Evolutionary conservation across 1,284 basidiomycete genomes (phyloP).

Genomic region (Apiotrichum domesticum): DNA sequence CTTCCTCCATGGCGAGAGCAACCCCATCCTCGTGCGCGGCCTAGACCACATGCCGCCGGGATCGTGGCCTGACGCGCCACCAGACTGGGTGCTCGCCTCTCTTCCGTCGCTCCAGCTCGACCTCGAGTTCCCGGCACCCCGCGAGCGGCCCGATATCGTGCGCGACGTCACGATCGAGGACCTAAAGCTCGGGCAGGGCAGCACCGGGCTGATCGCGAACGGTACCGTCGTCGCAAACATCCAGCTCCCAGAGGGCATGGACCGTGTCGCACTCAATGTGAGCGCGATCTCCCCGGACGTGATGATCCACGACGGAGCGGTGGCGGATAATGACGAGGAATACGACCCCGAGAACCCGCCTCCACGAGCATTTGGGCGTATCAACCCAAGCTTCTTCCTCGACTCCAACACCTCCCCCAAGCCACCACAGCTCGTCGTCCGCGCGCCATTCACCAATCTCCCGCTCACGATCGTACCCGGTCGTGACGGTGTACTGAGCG

Average conservation of each 20-base stretch:
- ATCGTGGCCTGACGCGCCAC: slow-evolving; percentile 16
- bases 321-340: neutral
- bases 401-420: slow-evolving; percentile 10
- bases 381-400: slow-evolving; percentile 18
- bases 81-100: slow-evolving; percentile 30
- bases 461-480: slow-evolving; percentile 42
- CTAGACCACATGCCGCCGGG: slow-evolving; percentile 12
- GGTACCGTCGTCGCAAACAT: slow-evolving; percentile 42
- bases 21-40: slow-evolving; percentile 37
- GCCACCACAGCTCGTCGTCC: slow-evolving; percentile 30
- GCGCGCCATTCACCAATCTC: slow-evolving; percentile 38
- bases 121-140: slow-evolving; percentile 41
- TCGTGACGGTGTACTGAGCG: slow-evolving; percentile 34
- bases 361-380: slow-evolving; percentile 21
- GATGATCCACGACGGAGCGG: slow-evolving; percentile 41
- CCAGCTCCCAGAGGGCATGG: slow-evolving; percentile 33
- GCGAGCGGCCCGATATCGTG: slow-evolving; percentile 39
- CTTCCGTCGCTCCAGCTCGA: slow-evolving; percentile 28
- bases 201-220: slow-evolving; percentile 35
- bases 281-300: slow-evolving; percentile 40
- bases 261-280: slow-evolving; percentile 31
- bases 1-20: slow-evolving; percentile 35
- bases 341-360: slow-evolving; percentile 18
- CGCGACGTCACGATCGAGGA: slow-evolving; percentile 42
- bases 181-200: slow-evolving; percentile 26